Evolutionary conservation across 2,329 filamentous ascomycete genomes (phyloP).

Genomic region (Aureobasidium melanogenum): DNA sequence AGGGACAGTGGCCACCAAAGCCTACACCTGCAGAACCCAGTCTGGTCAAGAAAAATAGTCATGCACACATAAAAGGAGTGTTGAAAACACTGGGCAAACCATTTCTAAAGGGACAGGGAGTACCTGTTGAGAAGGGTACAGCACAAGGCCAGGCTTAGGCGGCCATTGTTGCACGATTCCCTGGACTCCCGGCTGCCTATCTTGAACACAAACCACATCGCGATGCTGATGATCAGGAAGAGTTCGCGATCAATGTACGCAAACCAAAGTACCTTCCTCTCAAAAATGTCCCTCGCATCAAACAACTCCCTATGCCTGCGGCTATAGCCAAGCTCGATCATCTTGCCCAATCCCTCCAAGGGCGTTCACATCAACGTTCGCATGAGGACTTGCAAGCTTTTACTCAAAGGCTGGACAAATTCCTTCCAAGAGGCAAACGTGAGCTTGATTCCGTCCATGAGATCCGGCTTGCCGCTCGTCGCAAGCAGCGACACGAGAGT

Average conservation of each 20-base stretch:
- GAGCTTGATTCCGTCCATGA: background rate
- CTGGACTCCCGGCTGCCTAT: too few species aligned
- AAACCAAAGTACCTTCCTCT: background rate
- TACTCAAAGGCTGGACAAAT: background rate
- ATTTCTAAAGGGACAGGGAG: conserved; percentile 17
- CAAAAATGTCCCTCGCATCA: background rate
- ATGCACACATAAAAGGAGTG: conserved; percentile 30
- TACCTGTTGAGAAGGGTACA: background rate
- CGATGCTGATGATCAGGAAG: background rate
- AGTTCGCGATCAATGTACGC: background rate
- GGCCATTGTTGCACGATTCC: too few species aligned
- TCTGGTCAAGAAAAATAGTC: conserved; percentile 21
- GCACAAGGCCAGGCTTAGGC: background rate
- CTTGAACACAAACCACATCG: too few species aligned
- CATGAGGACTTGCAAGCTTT: background rate
- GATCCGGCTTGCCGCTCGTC: background rate
- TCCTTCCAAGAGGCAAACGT: background rate
- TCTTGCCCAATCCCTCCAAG: background rate
- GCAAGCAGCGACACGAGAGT: background rate
- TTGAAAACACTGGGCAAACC: conserved; percentile 37
- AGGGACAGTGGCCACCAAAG: conserved; percentile 84
- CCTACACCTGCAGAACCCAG: conserved; percentile 40
- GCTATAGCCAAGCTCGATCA: background rate
- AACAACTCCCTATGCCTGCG: too few species aligned
- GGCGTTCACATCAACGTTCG: background rate